Evolutionary conservation across 805 yeast species (phyloP), one percentile per base, ranked within the genome.

Genomic region (Candida succiphila): DNA sequence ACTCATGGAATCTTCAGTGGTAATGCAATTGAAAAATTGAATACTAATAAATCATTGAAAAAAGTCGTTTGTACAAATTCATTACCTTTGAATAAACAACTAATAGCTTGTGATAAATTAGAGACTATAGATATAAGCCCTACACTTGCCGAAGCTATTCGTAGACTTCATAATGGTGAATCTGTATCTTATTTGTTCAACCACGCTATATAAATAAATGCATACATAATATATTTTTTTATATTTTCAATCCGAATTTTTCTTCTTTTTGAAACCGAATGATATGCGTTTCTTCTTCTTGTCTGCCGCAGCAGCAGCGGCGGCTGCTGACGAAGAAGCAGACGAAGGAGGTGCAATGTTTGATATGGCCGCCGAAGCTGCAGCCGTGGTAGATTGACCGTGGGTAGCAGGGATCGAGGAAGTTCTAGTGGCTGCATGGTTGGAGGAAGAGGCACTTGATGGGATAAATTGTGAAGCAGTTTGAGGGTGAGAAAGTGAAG

Each of bases 131-230:
- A 89, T 56, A 78, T 92, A 37, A 72, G 86, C 46, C 82, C 92
- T 15, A 80, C 84, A 7, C 60, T 89, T 38, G 97, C 96, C 7
- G 98, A 92, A 58, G 89, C 95, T 22, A 81, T 89, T 37, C 75
- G 97, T 56, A 75, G 98, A 51, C 66, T 89, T 45, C 98, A 89
- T 57, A 89, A 92, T 51, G 98, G 98, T 49, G 98, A 89, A 63
- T 80, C 94, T 52, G 82, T 88, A 23, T 83, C 94, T 2, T 88
- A 86, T 54, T 64, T 88, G 46, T 85, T 88, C 59, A 75, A 75
- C 33, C 77, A 88, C 44, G 80, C 75, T 25, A 54, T 52, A 15
- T 12, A 12, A 25, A 34, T 6, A 27, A 17, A 9, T 17, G 25
- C 17, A 29, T 27, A 5, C 17, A 17, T 6, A 27, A 17, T 16